Base-by-base conservation (phyloP, 257 asterid species). In the Linderniella brevidens region DNA sequence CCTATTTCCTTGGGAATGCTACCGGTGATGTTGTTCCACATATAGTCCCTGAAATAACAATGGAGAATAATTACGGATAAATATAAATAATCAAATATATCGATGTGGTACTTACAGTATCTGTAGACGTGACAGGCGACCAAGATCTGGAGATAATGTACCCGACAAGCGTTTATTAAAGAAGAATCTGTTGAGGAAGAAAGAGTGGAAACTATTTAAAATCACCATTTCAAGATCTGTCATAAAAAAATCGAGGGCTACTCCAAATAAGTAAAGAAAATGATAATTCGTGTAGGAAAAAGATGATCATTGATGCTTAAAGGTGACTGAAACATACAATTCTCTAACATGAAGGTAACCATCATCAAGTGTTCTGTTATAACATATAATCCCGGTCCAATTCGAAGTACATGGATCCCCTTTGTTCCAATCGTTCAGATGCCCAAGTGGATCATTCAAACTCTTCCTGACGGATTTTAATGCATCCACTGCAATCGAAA, bases 1-100 rank as follows among this genome's bases (percentile, higher is more conserved):
- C 99, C 95, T 35, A 90, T 90, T 76, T 90, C 96, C 78, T 68
- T 79, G 35, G 99, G 99, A 68, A 90, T 86, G 48, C 52, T 69
- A 41, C 96, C 96, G 14, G 69, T 67, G 53, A 90, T 67, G 51
- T 50, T 64, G 77, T 90, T 90, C 99, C 96, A 86, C 99, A 90
- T 90, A 48, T 85, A 60, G 65, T 86, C 96, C 80, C 96, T 90
- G 61, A 49, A 44, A 54, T 53, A 56, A 38, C 42, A 58, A 52
- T 18, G 51, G 59, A 54, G 63, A 25, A 25, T 25, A 25, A 25
- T 25, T 25, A 25, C 4, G 32, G 32, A 25, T 6, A 25, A 25
- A 25, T 25, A 25, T 25, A 6, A 25, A 2, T 6, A 25, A 25
- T 25, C 32, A 6, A 25, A 25, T 25, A 25, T 6, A 25, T 3